Conservation (phyloP, 2,329 filamentous ascomycete genomes). For the Cladophialophora chaetospira region DNA sequence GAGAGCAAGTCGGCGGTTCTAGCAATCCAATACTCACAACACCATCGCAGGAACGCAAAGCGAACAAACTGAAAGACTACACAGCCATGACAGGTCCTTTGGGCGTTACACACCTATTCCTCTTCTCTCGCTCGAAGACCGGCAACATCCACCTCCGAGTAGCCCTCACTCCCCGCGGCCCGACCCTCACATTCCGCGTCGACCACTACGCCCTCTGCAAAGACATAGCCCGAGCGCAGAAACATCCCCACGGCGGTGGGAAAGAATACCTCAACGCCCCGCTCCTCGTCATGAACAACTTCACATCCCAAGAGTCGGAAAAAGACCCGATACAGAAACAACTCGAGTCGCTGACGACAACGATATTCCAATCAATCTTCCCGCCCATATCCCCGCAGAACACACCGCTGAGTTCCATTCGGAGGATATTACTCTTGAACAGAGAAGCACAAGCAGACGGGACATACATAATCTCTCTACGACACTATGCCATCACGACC, state of each 20-base stretch:
- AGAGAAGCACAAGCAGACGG: slow-evolving; percentile 67
- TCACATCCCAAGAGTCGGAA: slow-evolving; percentile 65
- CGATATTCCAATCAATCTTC: slow-evolving; percentile 94
- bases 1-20: neutral
- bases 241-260: slow-evolving; percentile 76
- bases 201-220: slow-evolving; percentile 93
- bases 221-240: slow-evolving; percentile 81
- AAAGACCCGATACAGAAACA: slow-evolving; percentile 80
- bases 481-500: slow-evolving; percentile 95
- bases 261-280: slow-evolving; percentile 86
- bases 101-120: slow-evolving; percentile 86
- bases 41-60: slow-evolving; percentile 78
- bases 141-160: slow-evolving; percentile 93
- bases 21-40: slow-evolving; percentile 4
- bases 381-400: slow-evolving; percentile 91
- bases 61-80: slow-evolving; percentile 88
- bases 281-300: slow-evolving; percentile 98
- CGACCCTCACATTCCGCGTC: slow-evolving; percentile 90
- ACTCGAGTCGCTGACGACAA: slow-evolving; percentile 88
- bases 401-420: slow-evolving; percentile 88
- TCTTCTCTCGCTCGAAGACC: slow-evolving; percentile 85
- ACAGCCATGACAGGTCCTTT: slow-evolving; percentile 93
- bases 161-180: slow-evolving; percentile 82
- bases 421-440: slow-evolving; percentile 85
- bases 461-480: slow-evolving; percentile 79